Conservation (phyloP, 306 rosid species). For the Begonia loranthoides region DNA sequence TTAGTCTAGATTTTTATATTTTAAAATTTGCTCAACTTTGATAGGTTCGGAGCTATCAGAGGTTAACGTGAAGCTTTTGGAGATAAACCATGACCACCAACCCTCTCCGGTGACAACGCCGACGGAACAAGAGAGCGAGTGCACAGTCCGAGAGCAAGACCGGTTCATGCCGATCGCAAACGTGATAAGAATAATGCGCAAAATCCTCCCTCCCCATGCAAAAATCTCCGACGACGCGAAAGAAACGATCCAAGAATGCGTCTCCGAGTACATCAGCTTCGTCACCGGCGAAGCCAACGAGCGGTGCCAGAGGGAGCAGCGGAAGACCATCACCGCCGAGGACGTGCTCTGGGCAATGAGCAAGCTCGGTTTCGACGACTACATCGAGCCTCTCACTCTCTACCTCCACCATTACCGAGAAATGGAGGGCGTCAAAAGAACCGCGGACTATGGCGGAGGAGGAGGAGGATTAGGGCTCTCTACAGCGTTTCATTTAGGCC, state of each 20-base stretch:
- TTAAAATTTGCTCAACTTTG: not conserved
- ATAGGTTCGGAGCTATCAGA: not conserved
- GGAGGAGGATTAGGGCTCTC: too few relatives aligned
- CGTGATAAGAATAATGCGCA: slow-evolving; percentile 77
- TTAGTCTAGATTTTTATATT: not conserved
- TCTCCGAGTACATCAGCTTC: slow-evolving; percentile 78
- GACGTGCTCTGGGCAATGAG: slow-evolving; percentile 93
- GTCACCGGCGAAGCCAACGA: slow-evolving; percentile 81
- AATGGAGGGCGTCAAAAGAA: not conserved
- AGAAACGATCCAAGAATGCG: slow-evolving; percentile 81
- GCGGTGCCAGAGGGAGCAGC: slow-evolving; percentile 76
- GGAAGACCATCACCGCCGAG: slow-evolving; percentile 78
- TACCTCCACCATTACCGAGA: slow-evolving; percentile 34
- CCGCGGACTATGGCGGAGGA: too few relatives aligned
- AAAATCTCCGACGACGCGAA: slow-evolving; percentile 77
- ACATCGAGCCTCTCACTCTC: slow-evolving; percentile 52
- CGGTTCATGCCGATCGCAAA: slow-evolving; percentile 92
- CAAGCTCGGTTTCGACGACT: slow-evolving; percentile 77
- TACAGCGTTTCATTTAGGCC: too few relatives aligned
- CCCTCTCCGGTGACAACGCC: slow-evolving; percentile 1
- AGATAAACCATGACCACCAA: not conserved
- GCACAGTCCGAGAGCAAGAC: slow-evolving; percentile 77
- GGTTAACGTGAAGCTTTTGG: not conserved
- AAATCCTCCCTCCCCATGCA: slow-evolving; percentile 67
- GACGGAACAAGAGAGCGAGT: slow-evolving; percentile 33